phyloP scores from a whole-genome alignment of 768 basidiomycete genomes.

The Crucibulum laeve region DNA sequence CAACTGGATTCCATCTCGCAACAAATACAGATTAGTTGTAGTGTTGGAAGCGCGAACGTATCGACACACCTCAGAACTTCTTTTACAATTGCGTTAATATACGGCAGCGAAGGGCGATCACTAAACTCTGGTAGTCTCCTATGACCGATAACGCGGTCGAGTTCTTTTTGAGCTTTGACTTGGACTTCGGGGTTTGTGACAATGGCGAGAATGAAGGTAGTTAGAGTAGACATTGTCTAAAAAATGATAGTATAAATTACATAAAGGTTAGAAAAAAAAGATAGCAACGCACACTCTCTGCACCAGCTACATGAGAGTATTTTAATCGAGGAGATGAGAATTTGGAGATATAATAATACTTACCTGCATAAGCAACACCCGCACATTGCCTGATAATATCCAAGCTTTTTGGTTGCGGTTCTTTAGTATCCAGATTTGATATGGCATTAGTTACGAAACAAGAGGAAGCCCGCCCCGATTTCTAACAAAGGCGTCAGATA shows the following conservation, averaged over 20 bases:
- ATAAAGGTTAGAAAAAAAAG: background rate
- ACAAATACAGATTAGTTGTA: background rate
- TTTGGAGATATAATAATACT: slow-evolving; percentile 3
- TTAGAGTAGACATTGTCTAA: slow-evolving; percentile 29
- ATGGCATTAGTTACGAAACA: slow-evolving; percentile 31
- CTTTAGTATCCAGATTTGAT: slow-evolving; percentile 17
- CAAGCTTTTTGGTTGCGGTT: slow-evolving; percentile 13
- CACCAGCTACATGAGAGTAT: slow-evolving; percentile 28
- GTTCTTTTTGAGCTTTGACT: slow-evolving; percentile 10
- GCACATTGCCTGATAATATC: slow-evolving; percentile 30
- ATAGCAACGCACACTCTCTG: slow-evolving; percentile 31
- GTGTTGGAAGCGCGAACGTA: background rate
- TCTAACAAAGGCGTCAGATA: slow-evolving; percentile 12
- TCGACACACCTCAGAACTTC: slow-evolving; percentile 28
- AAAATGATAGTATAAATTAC: background rate
- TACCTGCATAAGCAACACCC: slow-evolving; percentile 34
- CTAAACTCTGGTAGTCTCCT: slow-evolving; percentile 8
- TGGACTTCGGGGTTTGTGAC: slow-evolving; percentile 25
- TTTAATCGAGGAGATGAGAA: background rate
- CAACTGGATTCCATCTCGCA: slow-evolving; percentile 26
- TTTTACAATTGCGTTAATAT: slow-evolving; percentile 17
- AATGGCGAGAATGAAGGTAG: slow-evolving; percentile 30
- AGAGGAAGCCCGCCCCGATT: slow-evolving; percentile 24
- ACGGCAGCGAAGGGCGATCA: slow-evolving; percentile 10
- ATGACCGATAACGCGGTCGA: slow-evolving; percentile 10